Evolutionary conservation across 2,329 filamentous ascomycete species (phyloP), one percentile per base, ranked within the genome.

Genomic region (Mariannaea sp.): DNA sequence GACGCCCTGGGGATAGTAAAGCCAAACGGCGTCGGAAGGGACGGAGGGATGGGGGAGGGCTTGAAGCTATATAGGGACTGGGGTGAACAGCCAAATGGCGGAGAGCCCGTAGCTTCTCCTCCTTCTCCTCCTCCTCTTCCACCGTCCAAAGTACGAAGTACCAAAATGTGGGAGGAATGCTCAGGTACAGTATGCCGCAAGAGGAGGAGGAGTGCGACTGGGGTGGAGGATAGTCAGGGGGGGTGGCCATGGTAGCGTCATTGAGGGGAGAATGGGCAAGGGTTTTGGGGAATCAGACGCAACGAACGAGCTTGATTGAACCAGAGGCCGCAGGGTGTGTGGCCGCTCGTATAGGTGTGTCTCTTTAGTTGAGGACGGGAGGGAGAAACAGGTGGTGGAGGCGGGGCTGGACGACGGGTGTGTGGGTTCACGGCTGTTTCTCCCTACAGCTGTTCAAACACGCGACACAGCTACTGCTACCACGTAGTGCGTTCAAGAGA

Each of bases 61-160:
- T 61, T 64, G 62, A 65, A 62, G 63, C 63, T 65, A 65, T 65
- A 65, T 65, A 65, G 60, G 58, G 60, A 65, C 62, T 65, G 55
- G 62, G 62, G 53, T 55, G 41, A 53, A 41, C 7, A 4, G 19
- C 17, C 4, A 22, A 38, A 16, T 20, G 10, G 35, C 16, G 35
- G 13, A 19, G 16, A 13, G 35, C 35, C 33, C n/a, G n/a, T n/a
- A n/a, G n/a, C n/a, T n/a, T n/a, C n/a, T n/a, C n/a, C n/a, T n/a
- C n/a, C n/a, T n/a, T n/a, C n/a, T n/a, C n/a, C n/a, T n/a, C n/a
- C n/a, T n/a, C n/a, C n/a, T n/a, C n/a, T n/a, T n/a, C n/a, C n/a
- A n/a, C n/a, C n/a, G n/a, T n/a, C n/a, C n/a, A n/a, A n/a, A n/a
- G n/a, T n/a, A n/a, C n/a, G n/a, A n/a, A n/a, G n/a, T n/a, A n/a